These are phyloP conservation scores for Diaporthe helianthi DNA, from an alignment of 2,329 filamentous ascomycete species.

Conservation along the genomic window DNA sequence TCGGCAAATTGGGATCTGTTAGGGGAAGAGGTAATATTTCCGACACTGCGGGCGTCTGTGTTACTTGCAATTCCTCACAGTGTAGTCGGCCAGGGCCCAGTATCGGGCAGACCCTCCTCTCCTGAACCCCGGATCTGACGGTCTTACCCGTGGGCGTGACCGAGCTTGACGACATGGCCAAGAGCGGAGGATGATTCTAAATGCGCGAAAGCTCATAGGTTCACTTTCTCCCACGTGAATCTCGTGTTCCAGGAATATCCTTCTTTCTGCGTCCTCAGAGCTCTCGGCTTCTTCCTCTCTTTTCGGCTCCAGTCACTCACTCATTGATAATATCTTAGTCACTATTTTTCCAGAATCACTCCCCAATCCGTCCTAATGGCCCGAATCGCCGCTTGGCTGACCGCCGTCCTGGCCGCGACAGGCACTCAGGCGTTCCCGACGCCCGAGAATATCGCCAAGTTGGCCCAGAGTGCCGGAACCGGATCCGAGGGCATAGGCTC, in stretches of 20 bases:
- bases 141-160: neutral
- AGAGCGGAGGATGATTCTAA: neutral
- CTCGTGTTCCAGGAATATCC: neutral
- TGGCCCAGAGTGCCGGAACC: neutral
- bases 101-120: neutral
- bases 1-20: conserved; percentile 10
- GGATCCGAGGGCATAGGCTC: neutral
- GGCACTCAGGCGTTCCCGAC: neutral
- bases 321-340: neutral
- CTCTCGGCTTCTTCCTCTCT: neutral
- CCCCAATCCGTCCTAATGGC: neutral
- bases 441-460: neutral
- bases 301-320: neutral
- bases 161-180: neutral
- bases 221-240: neutral
- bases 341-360: neutral
- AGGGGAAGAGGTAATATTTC: neutral
- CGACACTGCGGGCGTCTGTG: neutral
- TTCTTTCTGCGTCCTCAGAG: neutral
- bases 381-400: neutral
- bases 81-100: neutral
- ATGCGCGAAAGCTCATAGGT: conserved; percentile 4
- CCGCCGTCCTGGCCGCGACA: neutral
- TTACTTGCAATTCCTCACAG: conserved; percentile 1
- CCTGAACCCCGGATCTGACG: neutral